Conservation (phyloP, 148 eudicot genomes). For the Linanthus parryae region DNA sequence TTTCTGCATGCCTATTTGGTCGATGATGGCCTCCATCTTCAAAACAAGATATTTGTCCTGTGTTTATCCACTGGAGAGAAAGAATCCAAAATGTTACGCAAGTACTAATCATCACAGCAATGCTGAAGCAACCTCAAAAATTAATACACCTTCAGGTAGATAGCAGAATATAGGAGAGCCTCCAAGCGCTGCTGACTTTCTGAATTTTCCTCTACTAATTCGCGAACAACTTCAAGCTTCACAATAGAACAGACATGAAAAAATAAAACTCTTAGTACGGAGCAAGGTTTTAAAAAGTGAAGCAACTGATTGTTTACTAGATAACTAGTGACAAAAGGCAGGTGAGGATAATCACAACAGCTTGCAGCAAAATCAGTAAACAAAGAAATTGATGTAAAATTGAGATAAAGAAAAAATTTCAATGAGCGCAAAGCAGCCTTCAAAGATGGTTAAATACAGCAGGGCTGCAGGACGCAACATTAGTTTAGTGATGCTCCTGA, state of each 20-base stretch:
- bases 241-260: constrained; percentile 17
- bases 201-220: constrained; percentile 50
- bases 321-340: too few relatives aligned
- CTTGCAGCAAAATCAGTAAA: too few relatives aligned
- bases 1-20: constrained; percentile 96
- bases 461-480: too few relatives aligned
- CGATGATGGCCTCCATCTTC: constrained; percentile 97
- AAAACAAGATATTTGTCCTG: constrained; percentile 91
- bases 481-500: too few relatives aligned
- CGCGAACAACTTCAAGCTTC: constrained; percentile 96
- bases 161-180: constrained; percentile 76
- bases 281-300: background rate
- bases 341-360: too few relatives aligned
- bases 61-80: constrained; percentile 89
- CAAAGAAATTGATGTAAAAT: too few relatives aligned
- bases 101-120: constrained; percentile 2
- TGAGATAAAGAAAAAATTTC: too few relatives aligned
- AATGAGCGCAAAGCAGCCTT: too few relatives aligned
- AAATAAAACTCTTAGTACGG: constrained; percentile 3
- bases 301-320: too few relatives aligned
- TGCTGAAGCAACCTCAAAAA: constrained; percentile 3
- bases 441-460: too few relatives aligned
- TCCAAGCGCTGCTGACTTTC: constrained; percentile 61
- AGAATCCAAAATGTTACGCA: background rate
- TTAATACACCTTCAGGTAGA: constrained; percentile 76